Evolutionary conservation across 352 stramenopile genomes (phyloP).

Genomic region (Phytophthora cryptogea): DNA sequence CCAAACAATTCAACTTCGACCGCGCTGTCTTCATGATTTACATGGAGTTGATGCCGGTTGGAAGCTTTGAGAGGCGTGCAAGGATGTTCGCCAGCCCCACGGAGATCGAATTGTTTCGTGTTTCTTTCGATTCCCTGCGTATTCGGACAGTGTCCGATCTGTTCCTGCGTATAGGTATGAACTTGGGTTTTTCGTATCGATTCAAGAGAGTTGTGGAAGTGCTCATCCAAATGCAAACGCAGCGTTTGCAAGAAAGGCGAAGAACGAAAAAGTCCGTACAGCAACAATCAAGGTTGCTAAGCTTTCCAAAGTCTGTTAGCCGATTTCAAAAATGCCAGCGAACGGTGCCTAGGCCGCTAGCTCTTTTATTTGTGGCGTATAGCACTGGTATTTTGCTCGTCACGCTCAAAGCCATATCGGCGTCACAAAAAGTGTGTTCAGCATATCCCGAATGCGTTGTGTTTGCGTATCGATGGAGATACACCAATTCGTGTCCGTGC

Average conservation of each 20-base stretch:
- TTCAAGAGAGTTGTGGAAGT: conserved; percentile 45
- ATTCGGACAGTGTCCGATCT: conserved; percentile 30
- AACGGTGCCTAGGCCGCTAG: not conserved
- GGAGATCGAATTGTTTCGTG: conserved; percentile 33
- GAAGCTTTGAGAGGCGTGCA: conserved; percentile 41
- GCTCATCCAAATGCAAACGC: conserved; percentile 22
- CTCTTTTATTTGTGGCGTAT: conserved; percentile 21
- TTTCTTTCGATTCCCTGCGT: conserved; percentile 41
- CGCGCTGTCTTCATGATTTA: conserved; percentile 27
- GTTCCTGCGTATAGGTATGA: conserved; percentile 43
- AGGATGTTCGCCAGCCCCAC: conserved; percentile 32
- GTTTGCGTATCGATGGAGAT: conserved; percentile 27
- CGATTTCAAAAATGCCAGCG: too few species aligned
- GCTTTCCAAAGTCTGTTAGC: too few species aligned
- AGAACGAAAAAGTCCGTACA: not conserved
- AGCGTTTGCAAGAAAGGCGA: conserved; percentile 1
- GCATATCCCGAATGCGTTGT: conserved; percentile 34
- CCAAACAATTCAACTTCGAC: conserved; percentile 36
- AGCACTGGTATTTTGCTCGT: conserved; percentile 9
- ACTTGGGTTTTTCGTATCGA: conserved; percentile 41
- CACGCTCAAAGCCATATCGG: conserved; percentile 9
- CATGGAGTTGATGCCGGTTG: conserved; percentile 21
- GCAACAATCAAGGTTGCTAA: conserved; percentile 5
- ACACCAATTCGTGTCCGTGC: conserved; percentile 28
- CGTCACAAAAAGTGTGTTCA: conserved; percentile 16